Conservation (phyloP, 169 alveolate species). For the Theileria orientalis region DNA sequence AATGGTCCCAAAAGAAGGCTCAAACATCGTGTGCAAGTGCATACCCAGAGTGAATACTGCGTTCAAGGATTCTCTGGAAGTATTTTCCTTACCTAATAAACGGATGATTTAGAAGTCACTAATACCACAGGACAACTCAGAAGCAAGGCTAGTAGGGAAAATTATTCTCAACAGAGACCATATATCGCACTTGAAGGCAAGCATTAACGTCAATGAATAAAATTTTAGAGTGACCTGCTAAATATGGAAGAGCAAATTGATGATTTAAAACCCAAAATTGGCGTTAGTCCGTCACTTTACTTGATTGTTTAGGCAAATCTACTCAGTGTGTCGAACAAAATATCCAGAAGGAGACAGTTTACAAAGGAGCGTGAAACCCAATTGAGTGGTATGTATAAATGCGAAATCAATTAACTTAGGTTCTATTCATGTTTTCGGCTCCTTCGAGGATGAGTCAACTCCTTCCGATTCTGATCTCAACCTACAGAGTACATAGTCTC, state of each 20-base stretch:
- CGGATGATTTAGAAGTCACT: slow-evolving; percentile 29
- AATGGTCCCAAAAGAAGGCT: slow-evolving; percentile 44
- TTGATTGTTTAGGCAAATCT: neutral
- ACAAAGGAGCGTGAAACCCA: neutral
- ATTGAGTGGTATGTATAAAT: too few species aligned
- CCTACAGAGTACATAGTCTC: slow-evolving; percentile 25
- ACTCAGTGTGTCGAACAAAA: neutral
- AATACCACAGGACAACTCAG: slow-evolving; percentile 35
- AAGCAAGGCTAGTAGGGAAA: neutral
- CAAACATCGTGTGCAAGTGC: neutral
- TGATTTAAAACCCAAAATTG: slow-evolving; percentile 1
- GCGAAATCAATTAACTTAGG: too few species aligned
- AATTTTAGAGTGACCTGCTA: neutral
- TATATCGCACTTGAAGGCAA: slow-evolving; percentile 44
- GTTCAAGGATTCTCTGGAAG: slow-evolving; percentile 44
- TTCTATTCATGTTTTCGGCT: neutral
- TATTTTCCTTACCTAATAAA: neutral
- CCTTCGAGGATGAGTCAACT: neutral
- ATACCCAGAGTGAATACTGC: slow-evolving; percentile 8
- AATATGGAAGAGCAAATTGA: neutral
- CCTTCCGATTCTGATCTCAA: neutral
- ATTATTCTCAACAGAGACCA: slow-evolving; percentile 5
- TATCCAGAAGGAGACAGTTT: neutral
- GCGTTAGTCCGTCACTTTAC: neutral
- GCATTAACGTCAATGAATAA: neutral